Conservation (phyloP, 305 asterid genomes). For the Fraxinus baroniana region DNA sequence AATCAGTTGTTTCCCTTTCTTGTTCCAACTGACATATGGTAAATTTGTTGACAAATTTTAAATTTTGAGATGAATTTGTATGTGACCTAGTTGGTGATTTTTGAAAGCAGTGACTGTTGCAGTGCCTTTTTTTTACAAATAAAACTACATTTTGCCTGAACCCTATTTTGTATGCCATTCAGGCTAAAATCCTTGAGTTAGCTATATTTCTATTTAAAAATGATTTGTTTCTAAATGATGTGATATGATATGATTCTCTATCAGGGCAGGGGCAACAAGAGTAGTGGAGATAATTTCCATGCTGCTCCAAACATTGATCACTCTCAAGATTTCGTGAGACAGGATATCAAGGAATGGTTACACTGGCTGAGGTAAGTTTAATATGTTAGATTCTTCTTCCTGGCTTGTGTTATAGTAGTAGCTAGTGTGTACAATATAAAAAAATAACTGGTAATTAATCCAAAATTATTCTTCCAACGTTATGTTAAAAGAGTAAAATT, state of each 20-base stretch:
- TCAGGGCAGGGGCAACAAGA: constrained; percentile 93
- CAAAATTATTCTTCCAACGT: neutral
- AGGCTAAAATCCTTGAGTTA: neutral
- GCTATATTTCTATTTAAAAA: constrained; percentile 13
- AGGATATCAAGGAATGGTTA: constrained; percentile 86
- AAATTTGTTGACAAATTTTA: neutral
- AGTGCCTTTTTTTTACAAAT: constrained; percentile 1
- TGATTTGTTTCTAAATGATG: constrained; percentile 23
- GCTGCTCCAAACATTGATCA: constrained; percentile 99
- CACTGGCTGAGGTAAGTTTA: constrained; percentile 74
- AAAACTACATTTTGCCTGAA: constrained; percentile 8
- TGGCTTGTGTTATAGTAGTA: neutral
- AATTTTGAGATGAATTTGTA: neutral
- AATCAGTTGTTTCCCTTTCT: neutral
- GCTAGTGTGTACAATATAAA: neutral
- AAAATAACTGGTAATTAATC: neutral
- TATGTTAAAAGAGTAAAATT: neutral
- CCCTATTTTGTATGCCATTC: constrained; percentile 18
- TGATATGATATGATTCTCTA: constrained; percentile 4
- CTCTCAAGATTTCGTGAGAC: constrained; percentile 92
- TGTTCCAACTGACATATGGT: neutral
- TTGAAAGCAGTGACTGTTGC: neutral
- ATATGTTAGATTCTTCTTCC: neutral
- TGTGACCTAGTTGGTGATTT: neutral
- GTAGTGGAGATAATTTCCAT: constrained; percentile 93